These are phyloP conservation scores for Chamaecyparis obtusa DNA, from an alignment of 75 land plant genomes.

Conservation along the genomic window DNA sequence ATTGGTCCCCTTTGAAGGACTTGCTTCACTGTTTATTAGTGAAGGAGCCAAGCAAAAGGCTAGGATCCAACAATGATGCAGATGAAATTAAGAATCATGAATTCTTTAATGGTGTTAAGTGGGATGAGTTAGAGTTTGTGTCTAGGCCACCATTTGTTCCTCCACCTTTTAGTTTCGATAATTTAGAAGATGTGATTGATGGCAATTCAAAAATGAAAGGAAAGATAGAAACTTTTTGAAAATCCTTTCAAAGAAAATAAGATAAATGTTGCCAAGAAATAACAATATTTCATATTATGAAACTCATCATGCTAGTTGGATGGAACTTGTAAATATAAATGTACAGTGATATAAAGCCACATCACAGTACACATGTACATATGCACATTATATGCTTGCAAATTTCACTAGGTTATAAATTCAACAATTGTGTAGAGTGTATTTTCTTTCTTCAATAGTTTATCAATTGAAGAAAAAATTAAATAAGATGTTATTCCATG, in stretches of 20 bases:
- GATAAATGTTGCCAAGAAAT: no score
- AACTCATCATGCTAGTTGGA: neutral
- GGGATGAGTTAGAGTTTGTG: constrained; percentile 6
- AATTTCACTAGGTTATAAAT: no score
- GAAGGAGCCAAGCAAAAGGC: constrained; percentile 9
- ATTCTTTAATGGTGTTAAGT: constrained; percentile 17
- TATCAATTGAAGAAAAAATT: no score
- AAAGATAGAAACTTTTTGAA: constrained; percentile 1
- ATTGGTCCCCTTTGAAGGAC: constrained; percentile 12
- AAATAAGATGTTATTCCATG: no score
- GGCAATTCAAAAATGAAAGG: constrained; percentile 1
- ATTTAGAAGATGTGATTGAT: neutral
- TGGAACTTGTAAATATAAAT: no score
- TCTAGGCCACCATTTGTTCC: constrained; percentile 24
- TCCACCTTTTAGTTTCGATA: constrained; percentile 9
- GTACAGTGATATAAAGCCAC: no score
- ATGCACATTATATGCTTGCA: no score
- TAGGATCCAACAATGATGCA: constrained; percentile 15
- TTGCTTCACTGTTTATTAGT: constrained; percentile 9
- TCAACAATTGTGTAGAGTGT: no score
- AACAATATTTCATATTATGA: no score
- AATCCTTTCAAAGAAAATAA: neutral
- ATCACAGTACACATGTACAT: no score
- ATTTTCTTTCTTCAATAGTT: no score
- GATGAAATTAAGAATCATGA: constrained; percentile 15